A percentile compares a stretch with the other conserved stretches of the same genome.
These are phyloP conservation scores for Ophiocordyceps australis DNA, from an alignment of 2,329 filamentous ascomycete genomes.

Conservation along the genomic window DNA sequence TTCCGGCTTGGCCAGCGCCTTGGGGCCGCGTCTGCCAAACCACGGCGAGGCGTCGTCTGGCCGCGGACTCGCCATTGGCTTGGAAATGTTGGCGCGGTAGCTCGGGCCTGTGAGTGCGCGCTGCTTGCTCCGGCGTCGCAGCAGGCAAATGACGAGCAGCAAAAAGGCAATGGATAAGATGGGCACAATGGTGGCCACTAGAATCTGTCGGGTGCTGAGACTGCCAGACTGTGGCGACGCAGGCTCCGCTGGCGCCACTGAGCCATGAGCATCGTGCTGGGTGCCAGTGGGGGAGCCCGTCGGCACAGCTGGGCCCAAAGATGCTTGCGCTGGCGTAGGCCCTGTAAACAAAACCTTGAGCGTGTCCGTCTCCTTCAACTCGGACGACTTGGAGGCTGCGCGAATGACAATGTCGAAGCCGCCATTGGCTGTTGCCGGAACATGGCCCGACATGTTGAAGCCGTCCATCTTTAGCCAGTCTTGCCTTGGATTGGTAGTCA, in stretches of 20 bases:
- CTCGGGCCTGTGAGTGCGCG: conserved; percentile 10
- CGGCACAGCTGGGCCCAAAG: too few relatives aligned
- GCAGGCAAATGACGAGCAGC: conserved; percentile 14
- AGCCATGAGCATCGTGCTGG: conserved; percentile 7
- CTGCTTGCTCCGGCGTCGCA: conserved; percentile 10
- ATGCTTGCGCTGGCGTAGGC: too few relatives aligned
- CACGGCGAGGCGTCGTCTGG: too few relatives aligned
- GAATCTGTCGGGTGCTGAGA: conserved; percentile 14
- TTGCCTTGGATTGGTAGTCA: conserved; percentile 15
- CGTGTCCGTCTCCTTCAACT: conserved; percentile 16
- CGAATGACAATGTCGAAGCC: conserved; percentile 12
- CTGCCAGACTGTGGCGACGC: conserved; percentile 6
- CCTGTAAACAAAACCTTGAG: conserved; percentile 16
- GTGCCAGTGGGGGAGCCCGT: too few relatives aligned
- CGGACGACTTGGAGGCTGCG: conserved; percentile 14
- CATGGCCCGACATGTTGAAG: conserved; percentile 19
- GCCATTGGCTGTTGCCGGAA: conserved; percentile 16
- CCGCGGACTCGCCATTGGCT: conserved; percentile 11
- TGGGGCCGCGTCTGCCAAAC: too few relatives aligned
- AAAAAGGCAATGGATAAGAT: conserved; percentile 16
- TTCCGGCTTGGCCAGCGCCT: conserved; percentile 5
- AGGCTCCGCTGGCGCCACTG: conserved; percentile 3
- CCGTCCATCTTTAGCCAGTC: conserved; percentile 24
- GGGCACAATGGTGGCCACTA: conserved; percentile 25
- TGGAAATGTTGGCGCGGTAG: conserved; percentile 13